Percentiles rank a stretch among this genome's conserved stretches.
Conservation (phyloP, 2,329 filamentous ascomycete genomes). For the Trichoderma simmonsii region DNA sequence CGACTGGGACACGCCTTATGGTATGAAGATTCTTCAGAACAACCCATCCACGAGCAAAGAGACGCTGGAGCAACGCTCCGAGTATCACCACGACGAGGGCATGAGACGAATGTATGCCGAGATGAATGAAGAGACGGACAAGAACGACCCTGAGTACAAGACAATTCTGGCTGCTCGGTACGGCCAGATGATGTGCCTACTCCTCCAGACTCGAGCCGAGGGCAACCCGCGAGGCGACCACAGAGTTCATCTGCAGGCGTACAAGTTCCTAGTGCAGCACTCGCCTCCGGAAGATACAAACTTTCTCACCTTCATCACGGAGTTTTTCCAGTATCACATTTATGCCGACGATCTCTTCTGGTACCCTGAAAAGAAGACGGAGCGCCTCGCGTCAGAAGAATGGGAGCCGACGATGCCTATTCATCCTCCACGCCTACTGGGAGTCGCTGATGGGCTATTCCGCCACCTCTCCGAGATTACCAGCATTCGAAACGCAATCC, state of each 20-base stretch:
- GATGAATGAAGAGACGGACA: slow-evolving; percentile 41
- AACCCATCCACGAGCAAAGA: slow-evolving; percentile 46
- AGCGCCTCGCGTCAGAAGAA: slow-evolving; percentile 41
- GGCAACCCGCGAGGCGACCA: slow-evolving; percentile 64
- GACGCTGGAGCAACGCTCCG: slow-evolving; percentile 48
- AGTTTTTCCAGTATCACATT: slow-evolving; percentile 84
- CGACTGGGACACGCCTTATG: slow-evolving; percentile 57
- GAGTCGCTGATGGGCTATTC: slow-evolving; percentile 80
- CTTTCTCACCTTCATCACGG: slow-evolving; percentile 62
- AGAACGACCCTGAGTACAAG: slow-evolving; percentile 43
- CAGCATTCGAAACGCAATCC: slow-evolving; percentile 69
- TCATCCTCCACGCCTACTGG: slow-evolving; percentile 61
- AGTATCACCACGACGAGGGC: slow-evolving; percentile 55
- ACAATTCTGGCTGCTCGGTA: slow-evolving; percentile 54
- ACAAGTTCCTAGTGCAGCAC: slow-evolving; percentile 66
- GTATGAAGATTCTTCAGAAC: slow-evolving; percentile 49
- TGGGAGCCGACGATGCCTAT: slow-evolving; percentile 43
- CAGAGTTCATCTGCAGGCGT: slow-evolving; percentile 73
- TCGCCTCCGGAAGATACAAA: slow-evolving; percentile 61
- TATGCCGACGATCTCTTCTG: slow-evolving; percentile 61
- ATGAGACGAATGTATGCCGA: slow-evolving; percentile 50
- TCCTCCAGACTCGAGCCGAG: slow-evolving; percentile 57
- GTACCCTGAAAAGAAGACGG: slow-evolving; percentile 39
- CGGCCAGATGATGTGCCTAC: slow-evolving; percentile 60
- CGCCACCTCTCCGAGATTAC: slow-evolving; percentile 76